These are phyloP conservation scores for Populus simonii DNA, from an alignment of 345 rosid species.

Conservation along the genomic window DNA sequence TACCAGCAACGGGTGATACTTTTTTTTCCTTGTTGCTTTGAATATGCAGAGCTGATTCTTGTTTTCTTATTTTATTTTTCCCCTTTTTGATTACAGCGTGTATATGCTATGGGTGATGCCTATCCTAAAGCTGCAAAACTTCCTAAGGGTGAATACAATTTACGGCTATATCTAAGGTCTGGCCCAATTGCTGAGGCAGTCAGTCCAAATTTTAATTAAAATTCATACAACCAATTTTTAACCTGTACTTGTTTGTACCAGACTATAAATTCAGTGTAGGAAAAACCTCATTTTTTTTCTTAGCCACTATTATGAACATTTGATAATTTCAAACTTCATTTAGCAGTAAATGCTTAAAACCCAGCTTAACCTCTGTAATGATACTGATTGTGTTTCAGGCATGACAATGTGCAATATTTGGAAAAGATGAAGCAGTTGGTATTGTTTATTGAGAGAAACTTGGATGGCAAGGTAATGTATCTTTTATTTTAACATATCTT, in stretches of 20 bases:
- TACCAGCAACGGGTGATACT: not conserved
- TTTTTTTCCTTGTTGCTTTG: not conserved
- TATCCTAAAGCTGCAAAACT: constrained; percentile 79
- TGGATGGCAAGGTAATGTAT: constrained; percentile 75
- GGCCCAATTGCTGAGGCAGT: not conserved
- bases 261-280: not conserved
- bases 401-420: constrained; percentile 77
- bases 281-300: not conserved
- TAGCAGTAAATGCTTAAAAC: constrained; percentile 9
- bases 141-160: constrained; percentile 87
- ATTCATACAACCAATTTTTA: not conserved
- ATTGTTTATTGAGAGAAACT: constrained; percentile 67
- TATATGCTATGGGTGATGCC: constrained; percentile 79
- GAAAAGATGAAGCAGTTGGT: constrained; percentile 92
- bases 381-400: constrained; percentile 58
- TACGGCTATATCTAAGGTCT: constrained; percentile 78
- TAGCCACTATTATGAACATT: not conserved
- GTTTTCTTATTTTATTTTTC: constrained; percentile 1
- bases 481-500: not conserved
- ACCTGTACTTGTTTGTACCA: not conserved
- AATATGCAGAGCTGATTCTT: constrained; percentile 10
- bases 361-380: constrained; percentile 19
- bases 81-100: constrained; percentile 49
- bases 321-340: not conserved
- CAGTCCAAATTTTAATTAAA: not conserved